phyloP scores from a whole-genome alignment of 2,329 filamentous ascomycete species.

The Sporothrix phasma region DNA sequence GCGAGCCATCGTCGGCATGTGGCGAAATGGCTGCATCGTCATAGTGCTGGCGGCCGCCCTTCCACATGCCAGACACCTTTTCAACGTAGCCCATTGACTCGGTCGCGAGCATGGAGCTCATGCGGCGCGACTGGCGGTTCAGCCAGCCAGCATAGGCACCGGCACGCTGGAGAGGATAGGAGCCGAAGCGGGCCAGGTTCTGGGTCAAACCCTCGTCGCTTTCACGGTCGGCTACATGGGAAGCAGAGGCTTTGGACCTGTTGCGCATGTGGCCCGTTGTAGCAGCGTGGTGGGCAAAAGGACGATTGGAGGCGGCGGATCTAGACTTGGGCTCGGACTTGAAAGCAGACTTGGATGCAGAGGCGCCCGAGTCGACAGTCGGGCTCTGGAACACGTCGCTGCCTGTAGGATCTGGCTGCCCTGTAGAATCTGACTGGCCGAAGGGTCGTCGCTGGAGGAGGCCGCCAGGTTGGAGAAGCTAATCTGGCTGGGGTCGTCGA shows the following conservation, averaged over 20 bases:
- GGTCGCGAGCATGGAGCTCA: constrained; percentile 73
- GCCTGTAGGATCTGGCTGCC: constrained; percentile 76
- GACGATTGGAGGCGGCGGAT: background rate
- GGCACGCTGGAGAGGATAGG: constrained; percentile 74
- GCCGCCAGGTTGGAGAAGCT: constrained; percentile 58
- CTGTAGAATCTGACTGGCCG: constrained; percentile 81
- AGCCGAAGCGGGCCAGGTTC: constrained; percentile 49
- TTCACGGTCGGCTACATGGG: constrained; percentile 18
- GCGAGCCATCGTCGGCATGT: constrained; percentile 45
- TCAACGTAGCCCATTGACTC: constrained; percentile 95
- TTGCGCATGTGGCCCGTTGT: constrained; percentile 31
- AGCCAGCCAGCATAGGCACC: constrained; percentile 76
- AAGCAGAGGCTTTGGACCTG: background rate
- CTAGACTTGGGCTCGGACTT: background rate
- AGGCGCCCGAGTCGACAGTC: constrained; percentile 38
- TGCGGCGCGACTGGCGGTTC: constrained; percentile 64
- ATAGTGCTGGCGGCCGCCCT: constrained; percentile 83
- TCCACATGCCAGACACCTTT: constrained; percentile 96
- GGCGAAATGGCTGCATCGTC: constrained; percentile 43
- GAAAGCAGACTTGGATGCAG: background rate
- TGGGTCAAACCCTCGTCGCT: constrained; percentile 35
- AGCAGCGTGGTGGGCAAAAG: constrained; percentile 25
- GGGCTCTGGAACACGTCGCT: constrained; percentile 84
- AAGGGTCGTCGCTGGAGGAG: constrained; percentile 66
- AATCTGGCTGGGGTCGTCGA: constrained; percentile 53